Percentiles rank a stretch among this genome's conserved stretches.
phyloP scores from a whole-genome alignment of 306 rosid species.

The Dalbergia cultrata region DNA sequence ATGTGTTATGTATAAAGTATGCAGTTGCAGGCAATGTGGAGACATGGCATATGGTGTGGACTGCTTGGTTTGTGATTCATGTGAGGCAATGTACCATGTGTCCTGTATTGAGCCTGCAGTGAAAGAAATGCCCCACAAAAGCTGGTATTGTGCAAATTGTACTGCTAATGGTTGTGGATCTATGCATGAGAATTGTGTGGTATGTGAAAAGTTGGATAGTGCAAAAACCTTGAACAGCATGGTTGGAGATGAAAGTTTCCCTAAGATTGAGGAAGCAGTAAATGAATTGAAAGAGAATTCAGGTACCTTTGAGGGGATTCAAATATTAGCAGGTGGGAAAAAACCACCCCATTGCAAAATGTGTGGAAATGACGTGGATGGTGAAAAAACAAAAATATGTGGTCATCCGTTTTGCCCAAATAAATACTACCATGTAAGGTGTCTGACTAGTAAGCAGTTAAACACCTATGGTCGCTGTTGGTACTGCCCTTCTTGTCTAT shows the following conservation, averaged over 20 bases:
- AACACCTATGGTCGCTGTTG: conserved; percentile 59
- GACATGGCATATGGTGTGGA: conserved; percentile 70
- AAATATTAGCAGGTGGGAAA: conserved; percentile 40
- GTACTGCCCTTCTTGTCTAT: conserved; percentile 96
- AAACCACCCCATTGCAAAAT: conserved; percentile 57
- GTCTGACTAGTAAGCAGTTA: conserved; percentile 75
- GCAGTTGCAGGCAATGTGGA: conserved; percentile 82
- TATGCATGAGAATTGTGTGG: conserved; percentile 76
- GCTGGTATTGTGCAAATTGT: conserved; percentile 88
- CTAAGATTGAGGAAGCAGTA: conserved; percentile 54
- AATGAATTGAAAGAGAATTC: conserved; percentile 62
- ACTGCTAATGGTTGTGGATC: conserved; percentile 65
- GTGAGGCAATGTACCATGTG: conserved; percentile 89
- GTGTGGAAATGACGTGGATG: conserved; percentile 64
- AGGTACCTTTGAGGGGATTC: conserved; percentile 55
- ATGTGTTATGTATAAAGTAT: conserved; percentile 48
- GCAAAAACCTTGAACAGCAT: conserved; percentile 49
- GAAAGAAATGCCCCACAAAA: conserved; percentile 78
- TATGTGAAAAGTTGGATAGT: conserved; percentile 75
- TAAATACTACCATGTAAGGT: conserved; percentile 76
- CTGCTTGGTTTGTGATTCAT: conserved; percentile 94
- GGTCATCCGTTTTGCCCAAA: conserved; percentile 67
- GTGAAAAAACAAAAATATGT: conserved; percentile 60
- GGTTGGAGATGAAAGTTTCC: conserved; percentile 54
- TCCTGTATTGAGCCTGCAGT: conserved; percentile 88